phyloP scores from a whole-genome alignment of 768 basidiomycete genomes.

The Botryobasidium botryosum region DNA sequence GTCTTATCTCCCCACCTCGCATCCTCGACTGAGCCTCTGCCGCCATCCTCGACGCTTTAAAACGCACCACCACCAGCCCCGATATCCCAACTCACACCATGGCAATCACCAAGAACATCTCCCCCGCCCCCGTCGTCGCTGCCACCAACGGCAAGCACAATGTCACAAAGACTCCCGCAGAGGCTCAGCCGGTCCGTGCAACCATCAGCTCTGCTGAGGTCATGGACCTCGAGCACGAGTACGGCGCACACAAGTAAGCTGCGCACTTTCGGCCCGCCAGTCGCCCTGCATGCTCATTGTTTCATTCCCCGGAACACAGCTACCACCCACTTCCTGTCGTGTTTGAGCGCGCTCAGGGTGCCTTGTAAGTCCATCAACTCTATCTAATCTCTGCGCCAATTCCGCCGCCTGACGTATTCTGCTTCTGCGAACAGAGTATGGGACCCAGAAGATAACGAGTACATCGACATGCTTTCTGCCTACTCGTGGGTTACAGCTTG shows the following conservation, averaged over 20 bases:
- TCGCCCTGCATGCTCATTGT: constrained; percentile 17
- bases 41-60: too few species aligned
- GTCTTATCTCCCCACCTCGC: too few species aligned
- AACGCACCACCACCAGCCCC: too few species aligned
- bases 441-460: constrained; percentile 90
- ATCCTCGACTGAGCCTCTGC: too few species aligned
- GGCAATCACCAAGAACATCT: background rate
- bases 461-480: constrained; percentile 95
- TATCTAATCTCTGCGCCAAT: constrained; percentile 10
- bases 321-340: constrained; percentile 93
- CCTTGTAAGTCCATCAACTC: constrained; percentile 44
- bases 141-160: background rate
- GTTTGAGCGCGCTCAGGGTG: constrained; percentile 79
- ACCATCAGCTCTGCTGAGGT: constrained; percentile 28
- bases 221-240: constrained; percentile 64
- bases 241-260: constrained; percentile 80
- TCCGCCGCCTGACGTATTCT: constrained; percentile 7
- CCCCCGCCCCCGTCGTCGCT: background rate
- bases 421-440: constrained; percentile 40
- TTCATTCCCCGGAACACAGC: constrained; percentile 35
- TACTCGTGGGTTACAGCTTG: constrained; percentile 55
- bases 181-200: background rate
- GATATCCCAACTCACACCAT: background rate
- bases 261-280: constrained; percentile 7
- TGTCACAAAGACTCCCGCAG: background rate